These are phyloP conservation scores for Lyophyllum shimeji DNA, from an alignment of 768 basidiomycete species.

Conservation along the genomic window DNA sequence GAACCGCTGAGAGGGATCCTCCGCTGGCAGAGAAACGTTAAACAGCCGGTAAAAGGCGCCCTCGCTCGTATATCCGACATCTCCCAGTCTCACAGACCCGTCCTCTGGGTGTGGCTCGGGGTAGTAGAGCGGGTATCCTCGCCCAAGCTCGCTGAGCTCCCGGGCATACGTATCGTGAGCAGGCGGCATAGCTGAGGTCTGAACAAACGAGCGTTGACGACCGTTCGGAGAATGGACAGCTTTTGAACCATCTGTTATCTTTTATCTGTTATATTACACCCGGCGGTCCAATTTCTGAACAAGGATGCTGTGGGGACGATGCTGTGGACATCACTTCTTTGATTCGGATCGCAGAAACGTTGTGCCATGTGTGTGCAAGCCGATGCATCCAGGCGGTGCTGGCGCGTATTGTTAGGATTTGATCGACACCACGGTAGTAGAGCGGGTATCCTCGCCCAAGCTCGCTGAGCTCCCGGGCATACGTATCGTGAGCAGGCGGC, in stretches of 20 bases:
- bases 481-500: conserved; percentile 13
- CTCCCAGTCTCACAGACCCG: conserved; percentile 5
- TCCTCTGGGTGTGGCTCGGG: conserved; percentile 11
- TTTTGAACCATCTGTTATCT: too few species aligned
- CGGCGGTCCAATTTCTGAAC: too few species aligned
- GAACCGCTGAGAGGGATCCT: conserved; percentile 8
- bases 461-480: conserved; percentile 4
- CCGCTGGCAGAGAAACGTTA: conserved; percentile 6
- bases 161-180: conserved; percentile 10
- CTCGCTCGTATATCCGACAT: conserved; percentile 7
- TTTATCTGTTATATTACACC: too few species aligned
- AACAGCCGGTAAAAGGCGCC: conserved; percentile 15
- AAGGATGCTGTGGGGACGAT: too few species aligned
- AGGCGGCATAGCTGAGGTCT: conserved; percentile 7
- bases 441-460: conserved; percentile 10
- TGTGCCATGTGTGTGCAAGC: too few species aligned
- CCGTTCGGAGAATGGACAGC: too few species aligned
- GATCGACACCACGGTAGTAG: too few species aligned
- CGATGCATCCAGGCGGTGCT: too few species aligned
- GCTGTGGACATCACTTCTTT: too few species aligned
- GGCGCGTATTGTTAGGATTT: too few species aligned
- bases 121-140: conserved; percentile 11
- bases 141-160: conserved; percentile 6
- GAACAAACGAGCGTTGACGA: too few species aligned
- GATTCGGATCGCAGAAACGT: too few species aligned